phyloP scores from a whole-genome alignment of 805 yeast species.

The Yarrowia sp. region DNA sequence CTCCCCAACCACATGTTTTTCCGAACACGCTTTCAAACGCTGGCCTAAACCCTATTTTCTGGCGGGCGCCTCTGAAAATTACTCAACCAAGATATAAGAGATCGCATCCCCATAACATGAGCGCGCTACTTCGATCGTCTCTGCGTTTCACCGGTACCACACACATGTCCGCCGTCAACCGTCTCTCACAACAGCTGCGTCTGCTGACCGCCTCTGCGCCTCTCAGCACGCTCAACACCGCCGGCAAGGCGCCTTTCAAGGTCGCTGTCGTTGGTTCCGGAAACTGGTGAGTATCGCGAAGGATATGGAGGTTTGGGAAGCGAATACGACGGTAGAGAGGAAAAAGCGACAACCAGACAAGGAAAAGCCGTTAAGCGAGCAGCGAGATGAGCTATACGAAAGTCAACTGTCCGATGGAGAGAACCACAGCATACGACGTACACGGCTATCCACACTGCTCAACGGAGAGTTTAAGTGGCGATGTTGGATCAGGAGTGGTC shows the following conservation, averaged over 20 bases:
- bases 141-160: neutral
- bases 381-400: too few species aligned
- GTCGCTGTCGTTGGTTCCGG: constrained; percentile 91
- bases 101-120: constrained; percentile 17
- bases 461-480: too few species aligned
- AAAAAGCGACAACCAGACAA: too few species aligned
- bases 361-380: too few species aligned
- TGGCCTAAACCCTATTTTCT: constrained; percentile 1
- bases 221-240: constrained; percentile 4
- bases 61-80: neutral
- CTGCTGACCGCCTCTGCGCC: constrained; percentile 19
- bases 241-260: constrained; percentile 44
- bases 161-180: constrained; percentile 26
- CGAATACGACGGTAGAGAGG: neutral
- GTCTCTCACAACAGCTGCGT: constrained; percentile 21
- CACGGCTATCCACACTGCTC: too few species aligned
- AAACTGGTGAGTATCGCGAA: constrained; percentile 61
- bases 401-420: too few species aligned
- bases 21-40: constrained; percentile 17
- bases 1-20: constrained; percentile 11
- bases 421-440: too few species aligned
- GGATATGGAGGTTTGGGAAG: too few species aligned
- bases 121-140: constrained; percentile 21
- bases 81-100: constrained; percentile 23
- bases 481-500: too few species aligned